Conservation (phyloP, 2,329 filamentous ascomycete genomes). For the Phoma herbarum region DNA sequence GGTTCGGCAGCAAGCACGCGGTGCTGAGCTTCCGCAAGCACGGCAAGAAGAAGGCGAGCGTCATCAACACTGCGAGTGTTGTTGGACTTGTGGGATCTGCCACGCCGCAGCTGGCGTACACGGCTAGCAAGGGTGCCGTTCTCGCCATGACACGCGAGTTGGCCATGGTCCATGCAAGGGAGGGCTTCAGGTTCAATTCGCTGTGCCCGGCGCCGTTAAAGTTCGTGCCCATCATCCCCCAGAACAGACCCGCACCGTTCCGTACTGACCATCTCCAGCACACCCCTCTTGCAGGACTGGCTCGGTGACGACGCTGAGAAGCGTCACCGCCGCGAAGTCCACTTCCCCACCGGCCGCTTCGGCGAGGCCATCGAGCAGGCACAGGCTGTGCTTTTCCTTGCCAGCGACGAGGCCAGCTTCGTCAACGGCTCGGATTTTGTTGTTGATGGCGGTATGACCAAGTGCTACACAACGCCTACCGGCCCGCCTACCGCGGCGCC, state of each 20-base stretch:
- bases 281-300: conserved; percentile 91
- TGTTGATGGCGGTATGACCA: conserved; percentile 95
- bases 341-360: conserved; percentile 88
- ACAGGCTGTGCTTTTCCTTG: conserved; percentile 85
- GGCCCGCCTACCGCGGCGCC: conserved; percentile 64
- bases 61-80: conserved; percentile 93
- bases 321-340: conserved; percentile 82
- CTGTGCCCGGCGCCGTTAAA: conserved; percentile 92
- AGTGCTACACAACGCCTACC: conserved; percentile 77
- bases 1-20: conserved; percentile 93
- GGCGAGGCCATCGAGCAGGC: conserved; percentile 95
- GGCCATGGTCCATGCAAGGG: conserved; percentile 89
- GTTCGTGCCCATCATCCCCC: conserved; percentile 50
- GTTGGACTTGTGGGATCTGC: conserved; percentile 88
- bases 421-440: conserved; percentile 93
- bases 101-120: conserved; percentile 91
- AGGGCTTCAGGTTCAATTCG: conserved; percentile 89
- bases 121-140: conserved; percentile 91
- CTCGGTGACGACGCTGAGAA: conserved; percentile 86
- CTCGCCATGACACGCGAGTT: conserved; percentile 89
- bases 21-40: conserved; percentile 81
- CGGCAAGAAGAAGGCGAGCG: conserved; percentile 78
- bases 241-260: no score
- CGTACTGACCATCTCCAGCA: conserved; percentile 58
- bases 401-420: conserved; percentile 87